Conservation (phyloP, 2,329 filamentous ascomycete species). For the Cercospora nicotianae region DNA sequence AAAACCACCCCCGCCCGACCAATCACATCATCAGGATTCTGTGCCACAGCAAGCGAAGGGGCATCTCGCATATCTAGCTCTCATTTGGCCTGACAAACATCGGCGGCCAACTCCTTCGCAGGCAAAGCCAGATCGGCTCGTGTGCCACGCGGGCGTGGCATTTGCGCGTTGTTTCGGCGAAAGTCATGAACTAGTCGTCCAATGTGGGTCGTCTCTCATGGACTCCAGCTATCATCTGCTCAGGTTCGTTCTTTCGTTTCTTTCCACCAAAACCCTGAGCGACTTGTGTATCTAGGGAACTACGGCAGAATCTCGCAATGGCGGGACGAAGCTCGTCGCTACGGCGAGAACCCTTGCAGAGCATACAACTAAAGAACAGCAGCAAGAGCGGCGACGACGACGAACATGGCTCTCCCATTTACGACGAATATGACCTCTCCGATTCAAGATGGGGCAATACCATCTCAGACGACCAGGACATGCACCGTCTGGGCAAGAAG, state of each 20-base stretch:
- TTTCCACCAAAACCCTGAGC: not conserved
- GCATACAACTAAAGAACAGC: conserved; percentile 10
- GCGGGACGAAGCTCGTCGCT: conserved; percentile 10
- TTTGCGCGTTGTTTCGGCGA: not conserved
- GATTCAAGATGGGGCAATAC: conserved; percentile 19
- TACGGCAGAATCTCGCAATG: conserved; percentile 1
- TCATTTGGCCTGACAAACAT: not conserved
- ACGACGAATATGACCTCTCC: conserved; percentile 7
- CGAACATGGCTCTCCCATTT: conserved; percentile 14
- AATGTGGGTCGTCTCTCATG: conserved; percentile 5
- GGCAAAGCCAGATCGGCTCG: conserved; percentile 7
- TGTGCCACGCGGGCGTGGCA: conserved; percentile 5
- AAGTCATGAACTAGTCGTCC: conserved; percentile 5
- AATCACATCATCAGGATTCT: not conserved
- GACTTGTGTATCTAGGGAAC: not conserved
- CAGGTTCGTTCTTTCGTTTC: conserved; percentile 3
- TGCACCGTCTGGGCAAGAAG: conserved; percentile 36
- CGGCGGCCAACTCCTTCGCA: conserved; percentile 1
- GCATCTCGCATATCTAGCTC: conserved; percentile 11
- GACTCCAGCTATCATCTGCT: conserved; percentile 12
- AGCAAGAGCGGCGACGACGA: conserved; percentile 11
- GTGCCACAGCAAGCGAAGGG: conserved; percentile 1
- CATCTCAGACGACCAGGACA: conserved; percentile 27
- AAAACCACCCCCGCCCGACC: not conserved
- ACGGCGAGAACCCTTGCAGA: conserved; percentile 8